phyloP scores from a whole-genome alignment of 306 rosid species.

The Trichosanthes cucumerina region DNA sequence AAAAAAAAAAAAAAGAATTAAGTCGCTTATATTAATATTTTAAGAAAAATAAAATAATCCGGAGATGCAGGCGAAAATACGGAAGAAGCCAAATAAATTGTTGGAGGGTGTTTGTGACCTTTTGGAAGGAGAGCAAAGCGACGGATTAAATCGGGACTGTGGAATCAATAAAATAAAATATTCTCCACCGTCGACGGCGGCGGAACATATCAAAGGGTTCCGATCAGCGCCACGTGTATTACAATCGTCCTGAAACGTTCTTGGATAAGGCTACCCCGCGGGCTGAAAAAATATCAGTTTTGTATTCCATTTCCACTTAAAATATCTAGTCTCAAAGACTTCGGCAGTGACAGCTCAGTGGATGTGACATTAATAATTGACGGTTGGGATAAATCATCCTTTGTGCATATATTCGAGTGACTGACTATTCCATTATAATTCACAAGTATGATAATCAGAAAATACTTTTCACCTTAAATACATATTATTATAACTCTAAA shows the following conservation, averaged over 20 bases:
- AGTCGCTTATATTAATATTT: too few relatives aligned
- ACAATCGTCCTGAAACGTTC: neutral
- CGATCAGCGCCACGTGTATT: neutral
- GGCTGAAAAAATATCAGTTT: neutral
- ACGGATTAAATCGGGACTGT: neutral
- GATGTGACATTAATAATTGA: neutral
- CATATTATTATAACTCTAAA: too few relatives aligned
- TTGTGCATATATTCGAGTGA: too few relatives aligned
- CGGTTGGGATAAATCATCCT: neutral
- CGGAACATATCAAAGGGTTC: neutral
- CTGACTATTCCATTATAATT: too few relatives aligned
- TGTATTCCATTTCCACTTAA: neutral
- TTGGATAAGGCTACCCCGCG: neutral
- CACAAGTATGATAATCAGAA: too few relatives aligned
- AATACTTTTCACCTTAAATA: too few relatives aligned
- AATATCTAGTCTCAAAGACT: neutral
- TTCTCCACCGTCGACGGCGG: neutral
- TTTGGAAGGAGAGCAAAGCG: neutral
- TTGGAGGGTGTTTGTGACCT: slow-evolving; percentile 3
- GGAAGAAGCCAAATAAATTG: neutral
- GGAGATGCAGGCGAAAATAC: too few relatives aligned
- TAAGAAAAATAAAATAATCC: too few relatives aligned
- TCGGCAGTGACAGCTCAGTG: neutral
- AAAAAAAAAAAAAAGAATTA: too few relatives aligned
- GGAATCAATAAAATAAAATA: neutral